Percentiles rank a stretch among this genome's conserved stretches.
phyloP scores from a whole-genome alignment of 768 basidiomycete species.

The Serendipita sp. region DNA sequence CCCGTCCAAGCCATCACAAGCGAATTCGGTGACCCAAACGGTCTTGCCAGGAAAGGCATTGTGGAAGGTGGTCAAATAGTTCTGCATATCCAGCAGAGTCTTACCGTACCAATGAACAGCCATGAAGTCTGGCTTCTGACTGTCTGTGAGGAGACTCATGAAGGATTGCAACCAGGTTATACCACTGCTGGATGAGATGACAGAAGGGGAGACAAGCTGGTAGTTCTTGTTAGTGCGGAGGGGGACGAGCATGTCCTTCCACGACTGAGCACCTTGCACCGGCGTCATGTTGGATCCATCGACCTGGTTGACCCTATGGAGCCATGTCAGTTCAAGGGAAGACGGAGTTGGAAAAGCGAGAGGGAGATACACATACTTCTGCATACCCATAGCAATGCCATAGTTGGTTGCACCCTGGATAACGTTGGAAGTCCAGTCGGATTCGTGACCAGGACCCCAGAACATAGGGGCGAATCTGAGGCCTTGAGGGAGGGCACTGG shows the following conservation, averaged over 20 bases:
- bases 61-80: slow-evolving; percentile 23
- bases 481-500: background rate
- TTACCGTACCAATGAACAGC: slow-evolving; percentile 60
- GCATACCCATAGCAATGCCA: background rate
- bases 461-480: background rate
- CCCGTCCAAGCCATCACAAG: slow-evolving; percentile 28
- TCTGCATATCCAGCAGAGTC: slow-evolving; percentile 29
- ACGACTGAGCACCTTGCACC: slow-evolving; percentile 32
- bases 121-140: slow-evolving; percentile 34
- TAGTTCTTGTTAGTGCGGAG: slow-evolving; percentile 36
- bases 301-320: slow-evolving; percentile 45
- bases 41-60: slow-evolving; percentile 21
- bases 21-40: slow-evolving; percentile 57
- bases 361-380: background rate
- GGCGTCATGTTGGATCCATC: slow-evolving; percentile 48
- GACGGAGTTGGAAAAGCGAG: background rate
- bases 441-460: background rate
- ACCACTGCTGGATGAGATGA: slow-evolving; percentile 43
- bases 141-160: slow-evolving; percentile 18
- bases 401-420: background rate
- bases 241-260: slow-evolving; percentile 45
- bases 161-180: slow-evolving; percentile 49
- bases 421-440: background rate
- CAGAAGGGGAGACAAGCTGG: slow-evolving; percentile 45
- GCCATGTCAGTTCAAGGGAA: background rate